These are phyloP conservation scores for Cucurbitaria berberidis DNA, from an alignment of 2,329 filamentous ascomycete genomes.

Conservation along the genomic window DNA sequence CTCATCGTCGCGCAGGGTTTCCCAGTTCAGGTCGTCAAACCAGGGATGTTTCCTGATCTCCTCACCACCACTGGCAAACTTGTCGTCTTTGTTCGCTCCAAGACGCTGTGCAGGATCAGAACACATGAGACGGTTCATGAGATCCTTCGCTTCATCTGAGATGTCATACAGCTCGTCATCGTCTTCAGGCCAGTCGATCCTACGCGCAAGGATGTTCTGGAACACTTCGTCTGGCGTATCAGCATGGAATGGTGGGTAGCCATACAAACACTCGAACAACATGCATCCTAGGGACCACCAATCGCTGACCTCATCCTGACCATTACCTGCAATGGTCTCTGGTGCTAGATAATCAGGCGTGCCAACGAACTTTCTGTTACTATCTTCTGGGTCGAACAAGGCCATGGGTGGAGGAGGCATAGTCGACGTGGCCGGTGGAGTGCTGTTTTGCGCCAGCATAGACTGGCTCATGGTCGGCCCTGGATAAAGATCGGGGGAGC, in stretches of 20 bases:
- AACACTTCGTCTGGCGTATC: slow-evolving; percentile 91
- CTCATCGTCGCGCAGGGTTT: slow-evolving; percentile 88
- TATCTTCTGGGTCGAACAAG: slow-evolving; percentile 93
- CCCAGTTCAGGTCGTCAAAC: slow-evolving; percentile 89
- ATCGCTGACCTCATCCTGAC: slow-evolving; percentile 97
- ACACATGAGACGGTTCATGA: slow-evolving; percentile 91
- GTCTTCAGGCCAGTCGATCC: slow-evolving; percentile 90
- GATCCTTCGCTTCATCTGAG: slow-evolving; percentile 86
- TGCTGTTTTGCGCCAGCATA: slow-evolving; percentile 61
- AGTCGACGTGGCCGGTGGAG: slow-evolving; percentile 69
- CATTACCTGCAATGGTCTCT: slow-evolving; percentile 92
- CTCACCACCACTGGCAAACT: slow-evolving; percentile 80
- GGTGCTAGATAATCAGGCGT: slow-evolving; percentile 97
- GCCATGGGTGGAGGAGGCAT: slow-evolving; percentile 92
- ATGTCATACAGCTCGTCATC: slow-evolving; percentile 75
- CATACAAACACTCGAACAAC: slow-evolving; percentile 93
- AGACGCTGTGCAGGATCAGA: slow-evolving; percentile 81
- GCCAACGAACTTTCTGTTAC: slow-evolving; percentile 89
- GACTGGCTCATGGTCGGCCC: slow-evolving; percentile 66
- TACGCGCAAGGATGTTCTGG: slow-evolving; percentile 89
- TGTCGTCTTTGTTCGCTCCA: slow-evolving; percentile 84
- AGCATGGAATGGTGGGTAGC: slow-evolving; percentile 92
- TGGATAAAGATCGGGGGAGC: slow-evolving; percentile 77
- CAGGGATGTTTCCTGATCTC: slow-evolving; percentile 90
- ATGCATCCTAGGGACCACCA: slow-evolving; percentile 99